phyloP scores from a whole-genome alignment of 108 stramenopile genomes.

The Pinguiococcus pyrenoidosus region DNA sequence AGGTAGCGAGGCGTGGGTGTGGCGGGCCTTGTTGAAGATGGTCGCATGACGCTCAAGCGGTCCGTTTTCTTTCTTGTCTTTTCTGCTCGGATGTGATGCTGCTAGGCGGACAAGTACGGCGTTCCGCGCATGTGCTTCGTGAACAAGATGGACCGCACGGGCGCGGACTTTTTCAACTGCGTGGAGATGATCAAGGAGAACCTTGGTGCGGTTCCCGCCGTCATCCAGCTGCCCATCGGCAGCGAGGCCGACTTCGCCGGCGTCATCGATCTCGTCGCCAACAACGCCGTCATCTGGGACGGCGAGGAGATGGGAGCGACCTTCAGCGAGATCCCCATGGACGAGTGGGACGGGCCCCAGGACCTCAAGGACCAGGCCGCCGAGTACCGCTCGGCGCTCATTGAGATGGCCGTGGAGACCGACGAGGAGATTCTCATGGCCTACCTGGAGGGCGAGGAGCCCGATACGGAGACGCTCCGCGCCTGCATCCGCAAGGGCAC shows the following conservation, averaged over 20 bases:
- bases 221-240: constrained; percentile 88
- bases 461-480: constrained; percentile 54
- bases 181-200: constrained; percentile 14
- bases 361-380: constrained; percentile 23
- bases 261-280: constrained; percentile 74
- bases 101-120: constrained; percentile 55
- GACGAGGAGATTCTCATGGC: constrained; percentile 29
- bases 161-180: constrained; percentile 62
- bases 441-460: constrained; percentile 35
- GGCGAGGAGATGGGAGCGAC: constrained; percentile 92
- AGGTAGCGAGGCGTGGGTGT: no score
- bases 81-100: no score
- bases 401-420: constrained; percentile 34
- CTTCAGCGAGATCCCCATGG: constrained; percentile 63
- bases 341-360: no score
- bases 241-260: constrained; percentile 78
- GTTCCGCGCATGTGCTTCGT: constrained; percentile 78
- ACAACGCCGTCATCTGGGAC: constrained; percentile 73
- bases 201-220: constrained; percentile 66
- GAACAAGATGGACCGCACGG: constrained; percentile 98
- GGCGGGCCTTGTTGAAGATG: no score
- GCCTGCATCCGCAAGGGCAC: constrained; percentile 78
- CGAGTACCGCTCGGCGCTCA: constrained; percentile 26
- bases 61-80: background rate
- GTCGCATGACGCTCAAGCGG: background rate